phyloP scores from a whole-genome alignment of 768 basidiomycete species.

The Gloeopeniophorella convolvens region DNA sequence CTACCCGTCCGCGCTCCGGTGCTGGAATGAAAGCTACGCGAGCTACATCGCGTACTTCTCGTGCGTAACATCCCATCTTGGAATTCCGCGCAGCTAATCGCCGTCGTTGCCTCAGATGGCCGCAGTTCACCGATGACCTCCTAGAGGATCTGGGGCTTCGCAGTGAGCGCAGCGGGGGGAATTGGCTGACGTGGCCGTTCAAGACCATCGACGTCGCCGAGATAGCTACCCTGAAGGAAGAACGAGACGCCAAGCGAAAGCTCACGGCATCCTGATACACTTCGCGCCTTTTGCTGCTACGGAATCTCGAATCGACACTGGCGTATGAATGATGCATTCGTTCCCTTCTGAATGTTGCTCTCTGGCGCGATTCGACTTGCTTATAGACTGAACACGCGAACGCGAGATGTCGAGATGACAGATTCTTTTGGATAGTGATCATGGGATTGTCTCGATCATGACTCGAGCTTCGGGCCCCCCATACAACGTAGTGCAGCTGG shows the following conservation, averaged over 20 bases:
- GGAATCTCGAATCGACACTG: too few relatives aligned
- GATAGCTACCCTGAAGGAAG: slow-evolving; percentile 40
- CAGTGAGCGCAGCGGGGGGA: slow-evolving; percentile 50
- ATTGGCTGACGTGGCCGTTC: slow-evolving; percentile 63
- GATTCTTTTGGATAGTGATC: too few relatives aligned
- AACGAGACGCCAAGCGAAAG: slow-evolving; percentile 37
- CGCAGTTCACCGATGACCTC: slow-evolving; percentile 50
- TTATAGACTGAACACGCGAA: too few relatives aligned
- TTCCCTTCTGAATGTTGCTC: too few relatives aligned
- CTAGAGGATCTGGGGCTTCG: slow-evolving; percentile 55
- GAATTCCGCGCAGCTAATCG: background rate
- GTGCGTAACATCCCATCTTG: slow-evolving; percentile 26
- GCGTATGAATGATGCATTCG: too few relatives aligned
- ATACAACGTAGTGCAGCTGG: too few relatives aligned
- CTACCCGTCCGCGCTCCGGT: slow-evolving; percentile 44
- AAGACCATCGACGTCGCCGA: slow-evolving; percentile 44
- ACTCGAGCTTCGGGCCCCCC: too few relatives aligned
- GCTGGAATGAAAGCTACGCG: slow-evolving; percentile 49
- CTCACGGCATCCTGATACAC: too few relatives aligned
- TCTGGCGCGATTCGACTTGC: too few relatives aligned
- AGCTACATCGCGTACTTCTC: slow-evolving; percentile 45
- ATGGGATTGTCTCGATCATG: too few relatives aligned
- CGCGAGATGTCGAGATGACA: too few relatives aligned
- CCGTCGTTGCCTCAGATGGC: slow-evolving; percentile 41
- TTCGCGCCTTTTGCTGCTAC: too few relatives aligned